phyloP scores from a whole-genome alignment of 2,329 filamentous ascomycete species.

The Cladophialophora exuberans region DNA sequence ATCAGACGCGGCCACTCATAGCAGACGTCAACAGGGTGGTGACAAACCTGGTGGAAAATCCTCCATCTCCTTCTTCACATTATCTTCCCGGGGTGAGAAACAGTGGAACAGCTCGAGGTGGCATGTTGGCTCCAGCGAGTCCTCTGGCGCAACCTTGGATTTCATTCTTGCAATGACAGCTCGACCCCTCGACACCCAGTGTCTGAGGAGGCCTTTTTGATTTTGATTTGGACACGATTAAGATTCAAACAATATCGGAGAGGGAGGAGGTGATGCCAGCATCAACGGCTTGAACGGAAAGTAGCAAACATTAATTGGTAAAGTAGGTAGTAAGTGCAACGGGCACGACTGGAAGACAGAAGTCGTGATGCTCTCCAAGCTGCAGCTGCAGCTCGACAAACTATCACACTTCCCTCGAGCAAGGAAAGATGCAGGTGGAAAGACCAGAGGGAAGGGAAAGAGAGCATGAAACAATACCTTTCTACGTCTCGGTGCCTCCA shows the following conservation, averaged over 20 bases:
- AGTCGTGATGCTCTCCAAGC: constrained; percentile 12
- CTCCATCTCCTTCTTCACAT: background rate
- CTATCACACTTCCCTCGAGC: constrained; percentile 15
- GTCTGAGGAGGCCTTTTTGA: constrained; percentile 7
- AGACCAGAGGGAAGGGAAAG: background rate
- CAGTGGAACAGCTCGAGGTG: constrained; percentile 25
- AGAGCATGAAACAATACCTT: constrained; percentile 12
- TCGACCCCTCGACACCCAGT: constrained; percentile 1
- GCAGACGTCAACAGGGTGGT: background rate
- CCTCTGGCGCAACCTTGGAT: constrained; percentile 13
- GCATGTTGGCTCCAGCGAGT: constrained; percentile 26
- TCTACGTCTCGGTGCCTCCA: background rate
- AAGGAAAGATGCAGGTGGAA: constrained; percentile 6
- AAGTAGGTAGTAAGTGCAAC: background rate
- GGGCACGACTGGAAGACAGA: constrained; percentile 11
- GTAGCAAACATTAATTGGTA: constrained; percentile 4
- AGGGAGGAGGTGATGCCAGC: constrained; percentile 22
- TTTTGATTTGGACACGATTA: no score
- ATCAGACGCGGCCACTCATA: constrained; percentile 1
- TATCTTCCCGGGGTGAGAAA: constrained; percentile 16
- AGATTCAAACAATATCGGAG: background rate
- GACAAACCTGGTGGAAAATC: constrained; percentile 11
- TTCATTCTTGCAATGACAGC: constrained; percentile 19
- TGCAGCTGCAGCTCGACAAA: constrained; percentile 17
- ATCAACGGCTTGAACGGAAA: constrained; percentile 12